These are phyloP conservation scores for Phytopythium vexans DNA, from an alignment of 352 stramenopile genomes.

Conservation along the genomic window DNA sequence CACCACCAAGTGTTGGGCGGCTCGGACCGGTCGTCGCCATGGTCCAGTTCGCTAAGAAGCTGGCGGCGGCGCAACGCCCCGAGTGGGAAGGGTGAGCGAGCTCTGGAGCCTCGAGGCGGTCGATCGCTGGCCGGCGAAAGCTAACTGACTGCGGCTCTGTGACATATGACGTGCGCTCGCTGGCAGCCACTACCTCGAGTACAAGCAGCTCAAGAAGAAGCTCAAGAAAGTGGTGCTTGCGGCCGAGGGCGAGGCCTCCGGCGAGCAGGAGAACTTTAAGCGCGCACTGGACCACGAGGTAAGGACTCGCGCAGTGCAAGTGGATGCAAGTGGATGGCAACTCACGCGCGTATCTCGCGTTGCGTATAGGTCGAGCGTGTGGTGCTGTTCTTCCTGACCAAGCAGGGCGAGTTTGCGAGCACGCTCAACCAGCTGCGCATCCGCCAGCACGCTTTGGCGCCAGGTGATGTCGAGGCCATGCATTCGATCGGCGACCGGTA, in stretches of 20 bases:
- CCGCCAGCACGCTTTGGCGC: constrained; percentile 39
- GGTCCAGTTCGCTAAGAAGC: constrained; percentile 85
- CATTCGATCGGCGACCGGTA: constrained; percentile 60
- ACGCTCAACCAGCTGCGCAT: constrained; percentile 50
- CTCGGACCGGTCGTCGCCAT: constrained; percentile 18
- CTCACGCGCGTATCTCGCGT: background rate
- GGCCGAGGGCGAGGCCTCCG: constrained; percentile 29
- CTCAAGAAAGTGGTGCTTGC: constrained; percentile 70
- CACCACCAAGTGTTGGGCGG: background rate
- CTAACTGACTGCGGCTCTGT: background rate
- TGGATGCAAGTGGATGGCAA: background rate
- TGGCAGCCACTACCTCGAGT: constrained; percentile 84
- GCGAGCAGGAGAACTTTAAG: constrained; percentile 68
- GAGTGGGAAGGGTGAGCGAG: constrained; percentile 66
- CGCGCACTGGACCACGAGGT: constrained; percentile 76
- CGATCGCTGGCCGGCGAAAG: background rate
- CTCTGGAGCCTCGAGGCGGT: background rate
- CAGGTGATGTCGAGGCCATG: constrained; percentile 62
- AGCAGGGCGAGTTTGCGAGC: constrained; percentile 81
- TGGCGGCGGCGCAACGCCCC: constrained; percentile 59
- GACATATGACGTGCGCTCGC: background rate
- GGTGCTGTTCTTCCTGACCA: constrained; percentile 83
- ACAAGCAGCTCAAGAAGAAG: constrained; percentile 89
- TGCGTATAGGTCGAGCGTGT: constrained; percentile 54
- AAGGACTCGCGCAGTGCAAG: background rate